Base-by-base conservation (phyloP, 805 yeast genomes). In the Debaryomyces maramus region DNA sequence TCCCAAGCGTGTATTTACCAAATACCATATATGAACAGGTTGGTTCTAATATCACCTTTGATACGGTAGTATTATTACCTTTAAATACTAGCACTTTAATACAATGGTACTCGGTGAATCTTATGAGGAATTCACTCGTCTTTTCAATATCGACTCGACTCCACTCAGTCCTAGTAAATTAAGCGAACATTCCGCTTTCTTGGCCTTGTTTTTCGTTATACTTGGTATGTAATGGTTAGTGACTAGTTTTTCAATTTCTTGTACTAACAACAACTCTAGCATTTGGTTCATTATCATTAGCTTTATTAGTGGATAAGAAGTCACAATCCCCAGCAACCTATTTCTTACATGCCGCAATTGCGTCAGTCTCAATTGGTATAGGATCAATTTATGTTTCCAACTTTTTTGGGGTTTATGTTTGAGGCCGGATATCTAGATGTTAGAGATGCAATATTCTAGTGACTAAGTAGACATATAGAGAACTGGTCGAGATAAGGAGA, bases 401-500 rank as follows among this genome's bases (percentile, higher is more conserved):
- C 52, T 65, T 52, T 45, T 68, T 70, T 31, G 75, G 75, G 15
- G 75, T 70, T 2, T 69, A 70, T 45, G 63, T 69, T 39, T 70
- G 52, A 35, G 13, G 22, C 10, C 5, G 24, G 22, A 11, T 29
- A 14, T 15, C 28, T 2, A 32, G 11, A 7, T 9, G 36, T 23
- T 24, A 18, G 26, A 32, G 22, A 7, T 31, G 14, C 6, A 15
- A 16, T 15, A n/a, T n/a, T 9, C 23, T 23, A 33, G 36, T 16
- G 15, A 17, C 14, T 21, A 9, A 13, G 13, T 21, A 21, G 27
- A 8, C 10, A 11, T 24, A 20, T 21, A 18, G 23, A 31, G 14
- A 16, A n/a, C 3, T 27, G 22, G 10, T 23, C 19, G 22, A 23
- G 8, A 24, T n/a, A 4, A n/a, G 23, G 18, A 13, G n/a, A 35